Conservation (phyloP, 805 yeast species). For the Sungouiella blattae region DNA sequence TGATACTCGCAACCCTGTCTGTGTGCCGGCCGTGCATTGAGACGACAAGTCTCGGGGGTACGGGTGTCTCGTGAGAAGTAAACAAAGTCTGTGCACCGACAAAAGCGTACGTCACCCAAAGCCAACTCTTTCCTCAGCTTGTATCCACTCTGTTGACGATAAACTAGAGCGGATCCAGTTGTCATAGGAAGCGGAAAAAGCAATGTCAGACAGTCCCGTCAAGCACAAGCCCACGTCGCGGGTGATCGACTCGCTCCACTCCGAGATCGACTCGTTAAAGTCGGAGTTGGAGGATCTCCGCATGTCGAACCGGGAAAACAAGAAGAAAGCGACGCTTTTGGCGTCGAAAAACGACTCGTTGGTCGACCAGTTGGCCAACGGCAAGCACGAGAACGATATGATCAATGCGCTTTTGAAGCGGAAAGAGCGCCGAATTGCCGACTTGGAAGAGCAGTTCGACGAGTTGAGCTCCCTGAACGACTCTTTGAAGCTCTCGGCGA, state of each 20-base stretch:
- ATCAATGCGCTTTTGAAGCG: constrained; percentile 63
- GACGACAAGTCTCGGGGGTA: no score
- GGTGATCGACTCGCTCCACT: constrained; percentile 54
- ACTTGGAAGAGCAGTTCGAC: constrained; percentile 57
- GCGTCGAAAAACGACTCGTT: constrained; percentile 49
- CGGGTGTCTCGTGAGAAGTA: no score
- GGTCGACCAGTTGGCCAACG: constrained; percentile 62
- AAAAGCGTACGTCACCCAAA: no score
- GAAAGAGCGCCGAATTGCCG: constrained; percentile 65
- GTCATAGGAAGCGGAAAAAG: no score
- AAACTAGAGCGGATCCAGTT: no score
- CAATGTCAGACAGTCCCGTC: constrained; percentile 19
- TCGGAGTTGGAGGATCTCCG: constrained; percentile 41
- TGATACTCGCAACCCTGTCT: no score
- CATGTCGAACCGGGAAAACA: constrained; percentile 43
- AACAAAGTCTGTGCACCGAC: no score
- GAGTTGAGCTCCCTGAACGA: constrained; percentile 48
- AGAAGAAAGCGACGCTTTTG: constrained; percentile 48
- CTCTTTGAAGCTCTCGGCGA: constrained; percentile 45
- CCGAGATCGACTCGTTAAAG: constrained; percentile 41
- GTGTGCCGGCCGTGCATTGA: no score
- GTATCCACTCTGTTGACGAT: neutral
- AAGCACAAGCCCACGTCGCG: constrained; percentile 23
- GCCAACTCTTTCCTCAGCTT: no score
- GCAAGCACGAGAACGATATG: constrained; percentile 77